Evolutionary conservation across 108 stramenopile genomes (phyloP), one percentile per base, ranked within the genome.

Genomic region (Nitzschia sp.): DNA sequence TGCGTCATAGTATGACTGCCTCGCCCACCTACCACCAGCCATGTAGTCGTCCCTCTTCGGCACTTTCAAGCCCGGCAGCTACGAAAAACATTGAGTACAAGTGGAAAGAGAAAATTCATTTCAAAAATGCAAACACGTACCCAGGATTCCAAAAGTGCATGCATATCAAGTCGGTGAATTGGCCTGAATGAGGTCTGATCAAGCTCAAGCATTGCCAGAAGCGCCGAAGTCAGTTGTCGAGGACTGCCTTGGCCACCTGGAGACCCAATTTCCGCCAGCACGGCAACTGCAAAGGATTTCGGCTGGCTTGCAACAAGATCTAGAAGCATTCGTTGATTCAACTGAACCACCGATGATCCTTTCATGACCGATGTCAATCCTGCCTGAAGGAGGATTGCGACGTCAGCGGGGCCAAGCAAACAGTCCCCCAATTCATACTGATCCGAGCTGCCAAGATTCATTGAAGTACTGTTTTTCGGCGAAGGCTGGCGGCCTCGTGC

Each of bases 261-360:
- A 34, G 71, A 87, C 0, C 95, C 95, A 53, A 95, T 87, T 68
- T 95, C 95, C 17, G 90, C 90, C 35, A 95, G 70, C 46, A 95
- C 95, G 4, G 92, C 92, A 31, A 88, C 80, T 38, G 95, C 92
- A 69, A 93, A 95, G 8, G 73, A 66, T 42, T 68, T 85, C 1
- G 95, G 92, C 65, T 95, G 95, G 66, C 88, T 90, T 18, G 92
- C 87, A 68, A 95, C 88, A 25, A 95, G 69, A 71, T 95, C 92
- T 31, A 95, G 64, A 32, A 95, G 86, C 92, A 95, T 95, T 42
- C 95, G 71, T 70, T 95, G 95, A 59, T 95, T 95, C 1, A 95
- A 79, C 68, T 95, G 95, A 11, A 95, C 95, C 29, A 95, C 95
- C 1, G 94, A 91, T 1, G 90, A 92, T 18, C 86, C 84, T 72